A percentile compares a stretch with the other conserved stretches of the same genome.
phyloP scores from a whole-genome alignment of 2,329 filamentous ascomycete genomes.

The Ophiostoma sp. region DNA sequence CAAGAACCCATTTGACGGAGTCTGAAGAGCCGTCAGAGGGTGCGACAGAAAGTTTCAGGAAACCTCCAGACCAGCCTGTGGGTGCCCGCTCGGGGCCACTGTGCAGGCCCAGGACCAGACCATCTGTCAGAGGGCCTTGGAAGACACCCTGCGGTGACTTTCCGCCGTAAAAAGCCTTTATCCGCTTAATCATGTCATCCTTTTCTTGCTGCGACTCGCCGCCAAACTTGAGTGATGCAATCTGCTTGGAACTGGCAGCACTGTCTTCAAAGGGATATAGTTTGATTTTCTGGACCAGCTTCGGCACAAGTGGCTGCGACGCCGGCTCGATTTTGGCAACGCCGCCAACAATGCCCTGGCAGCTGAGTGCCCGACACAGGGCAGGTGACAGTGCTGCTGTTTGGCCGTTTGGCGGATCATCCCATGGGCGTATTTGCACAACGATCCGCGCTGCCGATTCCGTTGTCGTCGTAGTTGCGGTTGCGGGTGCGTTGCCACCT shows the following conservation, averaged over 20 bases:
- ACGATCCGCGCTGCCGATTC: constrained; percentile 64
- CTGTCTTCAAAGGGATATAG: constrained; percentile 69
- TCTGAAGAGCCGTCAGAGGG: constrained; percentile 31
- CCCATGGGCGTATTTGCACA: constrained; percentile 71
- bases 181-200: constrained; percentile 67
- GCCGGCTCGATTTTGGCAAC: constrained; percentile 84
- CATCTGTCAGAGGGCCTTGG: constrained; percentile 82
- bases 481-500: constrained; percentile 21
- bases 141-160: constrained; percentile 58
- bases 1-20: constrained; percentile 64
- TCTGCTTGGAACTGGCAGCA: constrained; percentile 48
- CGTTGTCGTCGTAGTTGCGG: constrained; percentile 30
- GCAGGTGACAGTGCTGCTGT: constrained; percentile 73
- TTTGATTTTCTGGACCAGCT: constrained; percentile 54
- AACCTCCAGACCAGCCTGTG: constrained; percentile 69
- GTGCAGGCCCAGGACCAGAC: constrained; percentile 64
- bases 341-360: constrained; percentile 71
- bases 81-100: constrained; percentile 43
- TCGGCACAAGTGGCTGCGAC: constrained; percentile 59
- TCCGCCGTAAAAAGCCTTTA: constrained; percentile 65
- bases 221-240: constrained; percentile 70
- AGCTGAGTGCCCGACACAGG: constrained; percentile 69
- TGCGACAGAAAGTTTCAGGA: constrained; percentile 65
- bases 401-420: constrained; percentile 76
- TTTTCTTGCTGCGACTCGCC: constrained; percentile 79